Evolutionary conservation across 192 early-diverging fungal species (phyloP).

Genomic region (Chytriomyces confervae): DNA sequence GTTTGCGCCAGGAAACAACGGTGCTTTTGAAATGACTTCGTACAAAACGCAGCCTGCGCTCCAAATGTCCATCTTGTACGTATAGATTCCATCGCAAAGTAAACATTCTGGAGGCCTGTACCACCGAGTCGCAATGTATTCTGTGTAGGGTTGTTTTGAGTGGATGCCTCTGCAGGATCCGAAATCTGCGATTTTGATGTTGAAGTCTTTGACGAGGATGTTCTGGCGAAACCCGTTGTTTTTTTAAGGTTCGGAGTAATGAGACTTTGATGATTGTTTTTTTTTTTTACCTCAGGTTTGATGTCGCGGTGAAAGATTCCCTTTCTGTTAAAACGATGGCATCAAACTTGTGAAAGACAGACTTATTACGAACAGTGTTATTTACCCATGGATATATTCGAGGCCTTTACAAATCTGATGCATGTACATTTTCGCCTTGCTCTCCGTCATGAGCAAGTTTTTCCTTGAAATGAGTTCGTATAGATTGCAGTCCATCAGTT

Average conservation of each 20-base stretch:
- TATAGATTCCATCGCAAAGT: conserved; percentile 62
- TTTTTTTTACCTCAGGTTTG: conserved; percentile 57
- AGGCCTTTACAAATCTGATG: conserved; percentile 62
- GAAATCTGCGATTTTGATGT: conserved; percentile 68
- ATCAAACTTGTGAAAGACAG: conserved; percentile 6
- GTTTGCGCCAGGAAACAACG: conserved; percentile 66
- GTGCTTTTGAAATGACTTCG: conserved; percentile 59
- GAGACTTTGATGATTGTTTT: background rate
- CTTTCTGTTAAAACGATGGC: conserved; percentile 47
- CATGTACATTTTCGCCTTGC: conserved; percentile 59
- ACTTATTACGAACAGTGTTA: too few relatives aligned
- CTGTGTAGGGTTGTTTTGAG: conserved; percentile 68
- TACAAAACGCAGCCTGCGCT: conserved; percentile 66
- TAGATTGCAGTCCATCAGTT: conserved; percentile 69
- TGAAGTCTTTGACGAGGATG: conserved; percentile 61
- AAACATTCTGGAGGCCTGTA: conserved; percentile 70
- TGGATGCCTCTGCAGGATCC: conserved; percentile 69
- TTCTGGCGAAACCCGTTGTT: conserved; percentile 48
- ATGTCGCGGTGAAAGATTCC: conserved; percentile 71
- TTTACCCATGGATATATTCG: conserved; percentile 62
- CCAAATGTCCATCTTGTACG: conserved; percentile 69
- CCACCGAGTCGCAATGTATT: conserved; percentile 73
- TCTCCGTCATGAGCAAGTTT: conserved; percentile 53
- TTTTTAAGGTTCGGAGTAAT: conserved; percentile 18
- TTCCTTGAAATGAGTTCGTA: conserved; percentile 68